These are phyloP conservation scores for Cutaneotrichosporon arboriforme DNA, from an alignment of 1,284 basidiomycete genomes.

Conservation along the genomic window DNA sequence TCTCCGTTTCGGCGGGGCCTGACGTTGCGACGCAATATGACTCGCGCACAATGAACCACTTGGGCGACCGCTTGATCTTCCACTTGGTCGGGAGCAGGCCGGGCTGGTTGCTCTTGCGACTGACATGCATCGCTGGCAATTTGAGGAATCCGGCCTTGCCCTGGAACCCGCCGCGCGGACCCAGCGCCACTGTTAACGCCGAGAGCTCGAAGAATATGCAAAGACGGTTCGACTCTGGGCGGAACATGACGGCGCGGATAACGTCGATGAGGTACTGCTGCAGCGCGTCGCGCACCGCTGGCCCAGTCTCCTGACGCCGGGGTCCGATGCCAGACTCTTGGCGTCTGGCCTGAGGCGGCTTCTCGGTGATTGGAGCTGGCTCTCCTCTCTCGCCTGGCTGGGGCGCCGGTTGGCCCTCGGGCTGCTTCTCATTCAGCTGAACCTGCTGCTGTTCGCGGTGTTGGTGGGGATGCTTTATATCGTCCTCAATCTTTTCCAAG, in stretches of 20 bases:
- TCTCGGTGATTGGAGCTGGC: too few species aligned
- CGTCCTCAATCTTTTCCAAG: constrained; percentile 54
- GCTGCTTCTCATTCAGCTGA: neutral
- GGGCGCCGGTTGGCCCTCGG: neutral
- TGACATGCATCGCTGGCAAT: constrained; percentile 49
- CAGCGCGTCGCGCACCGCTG: constrained; percentile 65
- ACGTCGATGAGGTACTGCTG: constrained; percentile 86
- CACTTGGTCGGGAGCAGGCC: constrained; percentile 52
- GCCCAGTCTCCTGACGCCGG: neutral
- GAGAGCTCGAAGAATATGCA: constrained; percentile 94
- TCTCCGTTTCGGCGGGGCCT: constrained; percentile 72
- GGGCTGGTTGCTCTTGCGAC: constrained; percentile 50
- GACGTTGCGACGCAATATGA: constrained; percentile 84
- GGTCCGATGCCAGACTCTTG: too few species aligned
- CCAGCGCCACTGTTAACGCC: constrained; percentile 75
- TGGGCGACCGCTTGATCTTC: constrained; percentile 64
- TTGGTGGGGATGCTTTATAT: neutral
- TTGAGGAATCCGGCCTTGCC: constrained; percentile 82
- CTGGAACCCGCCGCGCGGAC: constrained; percentile 69
- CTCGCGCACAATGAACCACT: constrained; percentile 93
- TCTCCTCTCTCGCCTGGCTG: too few species aligned
- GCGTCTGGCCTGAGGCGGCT: neutral
- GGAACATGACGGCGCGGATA: constrained; percentile 92
- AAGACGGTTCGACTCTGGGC: constrained; percentile 84
- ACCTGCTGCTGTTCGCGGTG: neutral